Evolutionary conservation across 2,329 filamentous ascomycete species (phyloP), one percentile per base, ranked within the genome.

Genomic region (Orbilia oligospora): DNA sequence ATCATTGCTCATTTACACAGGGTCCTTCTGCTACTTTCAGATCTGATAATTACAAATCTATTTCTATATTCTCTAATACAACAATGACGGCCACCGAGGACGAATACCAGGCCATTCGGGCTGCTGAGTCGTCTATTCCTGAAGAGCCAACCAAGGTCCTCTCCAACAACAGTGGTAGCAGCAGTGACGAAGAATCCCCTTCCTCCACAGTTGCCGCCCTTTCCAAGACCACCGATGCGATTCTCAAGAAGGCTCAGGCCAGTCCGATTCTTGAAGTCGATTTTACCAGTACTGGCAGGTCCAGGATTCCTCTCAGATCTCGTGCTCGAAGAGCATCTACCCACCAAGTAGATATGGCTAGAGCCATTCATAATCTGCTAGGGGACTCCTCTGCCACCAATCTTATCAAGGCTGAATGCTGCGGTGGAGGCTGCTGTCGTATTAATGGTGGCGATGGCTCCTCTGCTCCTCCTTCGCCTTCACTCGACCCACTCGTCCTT

Each of bases 261-360:
- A 61, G 48, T 30, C 81, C 81, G 5, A 80, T 82, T 56, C 73
- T 82, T n/a, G 81, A 81, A 55, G 80, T 82, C 71, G 81, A 82
- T 41, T 82, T 82, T 30, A 82, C 81, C 38, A 76, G 75, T 46
- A 33, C 73, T 36, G 68, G 73, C 33, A 76, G 79, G 4, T 73
- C 75, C 16, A 71, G 68, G 14, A 30, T 41, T 3, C 73, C 73
- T 24, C 58, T 77, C 67, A 58, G 64, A 46, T 20, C 46, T 18
- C 67, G 58, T 56, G 36, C 56, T 41, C 66, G 70, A 27, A 38
- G 66, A 18, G 72, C 76, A 10, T 81, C 80, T 6, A 81, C 81
- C n/a, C 81, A 81, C 27, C 71, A 81, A 24, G 46, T 81, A 24
- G 80, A 80, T 18, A 76, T 81, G 8, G 79, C 79, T 5, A 67